A percentile compares a stretch with the other conserved stretches of the same genome.
Evolutionary conservation across 768 basidiomycete species (phyloP).

Genomic region (Exidia glandulosa): DNA sequence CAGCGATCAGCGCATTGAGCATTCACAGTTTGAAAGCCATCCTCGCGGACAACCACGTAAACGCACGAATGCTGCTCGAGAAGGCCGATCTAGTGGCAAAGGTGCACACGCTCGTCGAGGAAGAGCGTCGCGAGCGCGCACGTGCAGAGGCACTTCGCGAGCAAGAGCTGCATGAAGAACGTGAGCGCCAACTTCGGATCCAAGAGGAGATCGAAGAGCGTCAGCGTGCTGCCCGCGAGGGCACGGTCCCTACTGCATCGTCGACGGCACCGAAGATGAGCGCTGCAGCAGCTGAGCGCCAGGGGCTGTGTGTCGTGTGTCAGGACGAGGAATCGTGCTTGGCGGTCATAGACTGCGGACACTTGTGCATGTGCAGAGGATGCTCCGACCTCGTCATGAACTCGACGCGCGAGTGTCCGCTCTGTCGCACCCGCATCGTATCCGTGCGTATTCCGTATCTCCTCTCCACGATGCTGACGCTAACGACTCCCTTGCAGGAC

Average conservation of each 20-base stretch:
- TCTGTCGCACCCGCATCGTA: constrained; percentile 82
- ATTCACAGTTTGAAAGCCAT: constrained; percentile 68
- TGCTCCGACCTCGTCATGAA: constrained; percentile 74
- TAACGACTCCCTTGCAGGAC: neutral
- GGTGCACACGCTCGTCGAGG: constrained; percentile 51
- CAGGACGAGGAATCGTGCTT: constrained; percentile 93
- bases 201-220: constrained; percentile 6
- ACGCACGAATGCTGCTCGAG: constrained; percentile 56
- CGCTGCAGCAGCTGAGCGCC: constrained; percentile 41
- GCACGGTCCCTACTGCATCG: constrained; percentile 8
- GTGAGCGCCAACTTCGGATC: constrained; percentile 24
- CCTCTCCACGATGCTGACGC: neutral
- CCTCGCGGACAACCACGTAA: constrained; percentile 69
- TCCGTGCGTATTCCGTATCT: constrained; percentile 29
- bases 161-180: constrained; percentile 27
- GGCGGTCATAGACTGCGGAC: constrained; percentile 92
- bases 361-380: constrained; percentile 64
- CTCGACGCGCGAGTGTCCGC: constrained; percentile 76
- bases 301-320: constrained; percentile 82
- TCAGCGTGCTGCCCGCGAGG: neutral
- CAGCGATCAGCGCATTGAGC: constrained; percentile 47
- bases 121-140: constrained; percentile 47
- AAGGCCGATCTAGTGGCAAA: constrained; percentile 74
- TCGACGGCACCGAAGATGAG: constrained; percentile 25
- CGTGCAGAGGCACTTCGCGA: constrained; percentile 35